phyloP scores from a whole-genome alignment of 2,329 filamentous ascomycete genomes.

The Arachnomyces sp. region DNA sequence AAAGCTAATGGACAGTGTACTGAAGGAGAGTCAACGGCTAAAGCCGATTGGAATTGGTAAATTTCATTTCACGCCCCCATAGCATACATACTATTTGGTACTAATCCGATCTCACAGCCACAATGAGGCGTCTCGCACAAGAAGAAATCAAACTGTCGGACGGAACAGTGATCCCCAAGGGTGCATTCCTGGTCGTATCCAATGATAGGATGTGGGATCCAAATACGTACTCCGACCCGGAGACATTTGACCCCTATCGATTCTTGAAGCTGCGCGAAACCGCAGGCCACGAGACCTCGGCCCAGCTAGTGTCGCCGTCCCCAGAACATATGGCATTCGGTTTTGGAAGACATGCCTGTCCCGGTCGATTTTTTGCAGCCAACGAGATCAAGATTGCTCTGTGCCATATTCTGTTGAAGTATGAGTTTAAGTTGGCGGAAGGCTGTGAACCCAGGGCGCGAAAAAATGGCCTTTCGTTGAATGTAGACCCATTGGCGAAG shows the following conservation, averaged over 20 bases:
- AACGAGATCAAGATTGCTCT: slow-evolving; percentile 28
- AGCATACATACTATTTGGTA: slow-evolving; percentile 3
- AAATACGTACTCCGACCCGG: slow-evolving; percentile 11
- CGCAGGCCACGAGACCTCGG: slow-evolving; percentile 6
- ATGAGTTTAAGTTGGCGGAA: slow-evolving; percentile 23
- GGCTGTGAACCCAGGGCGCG: slow-evolving; percentile 4
- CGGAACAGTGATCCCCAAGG: slow-evolving; percentile 12
- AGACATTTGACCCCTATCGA: slow-evolving; percentile 12
- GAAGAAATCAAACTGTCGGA: slow-evolving; percentile 12
- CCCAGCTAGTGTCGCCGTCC: slow-evolving; percentile 9
- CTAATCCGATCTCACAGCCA: background rate
- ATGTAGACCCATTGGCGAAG: background rate
- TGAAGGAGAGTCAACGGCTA: slow-evolving; percentile 34
- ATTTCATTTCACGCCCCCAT: background rate
- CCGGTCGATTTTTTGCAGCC: slow-evolving; percentile 28
- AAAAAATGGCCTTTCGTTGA: slow-evolving; percentile 1
- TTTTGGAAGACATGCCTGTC: slow-evolving; percentile 25
- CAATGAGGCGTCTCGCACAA: slow-evolving; percentile 9
- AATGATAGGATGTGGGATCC: slow-evolving; percentile 10
- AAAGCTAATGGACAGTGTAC: slow-evolving; percentile 35
- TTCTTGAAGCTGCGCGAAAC: slow-evolving; percentile 11
- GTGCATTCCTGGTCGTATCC: slow-evolving; percentile 10
- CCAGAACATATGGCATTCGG: slow-evolving; percentile 20
- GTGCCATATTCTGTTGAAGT: slow-evolving; percentile 25
- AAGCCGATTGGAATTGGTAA: slow-evolving; percentile 19